Evolutionary conservation across 306 rosid species (phyloP), one percentile per base, ranked within the genome.

Genomic region (Quercus parvula): DNA sequence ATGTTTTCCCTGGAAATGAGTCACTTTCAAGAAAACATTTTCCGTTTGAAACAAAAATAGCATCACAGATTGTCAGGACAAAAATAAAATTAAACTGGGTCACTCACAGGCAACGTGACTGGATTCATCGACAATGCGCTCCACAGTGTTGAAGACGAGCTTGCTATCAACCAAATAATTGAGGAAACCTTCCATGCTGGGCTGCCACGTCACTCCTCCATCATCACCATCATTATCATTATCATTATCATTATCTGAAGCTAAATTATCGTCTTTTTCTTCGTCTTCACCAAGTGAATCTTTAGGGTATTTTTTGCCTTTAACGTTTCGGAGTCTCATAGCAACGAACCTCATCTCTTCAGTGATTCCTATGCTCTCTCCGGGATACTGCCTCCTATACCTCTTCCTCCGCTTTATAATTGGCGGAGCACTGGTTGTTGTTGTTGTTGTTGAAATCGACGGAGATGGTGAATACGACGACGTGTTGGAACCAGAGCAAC

Each of bases 311-410:
- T 91, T 88, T 80, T 88, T 76, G 71, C 79, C 82, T 24, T 79
- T 83, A 13, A 61, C 30, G 74, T 87, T 87, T 17, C 86, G 98
- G 75, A 95, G 98, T 75, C 86, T 87, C 99, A 95, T 95, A 61
- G 97, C 98, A 5, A 95, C 91, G 86, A 95, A 92, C 82, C 98
- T 85, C 96, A 95, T 85, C 85, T 93, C 99, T 87, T 95, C 94
- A 5, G 97, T 89, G 80, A 95, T 93, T 75, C 98, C 98, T 52
- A 82, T 76, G 78, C 81, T 82, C 83, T 95, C 98, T 3, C 99
- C 97, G 1, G 99, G 99, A 76, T 90, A 89, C 49, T 77, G 86
- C 81, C 75, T 92, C 75, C 94, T 81, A 83, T 89, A 87, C 75
- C 92, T 74, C 62, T 56, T 89, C 73, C 85, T 90, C 84, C 81